Conservation (phyloP, 306 rosid species). For the Pterocarpus macrocarpus region DNA sequence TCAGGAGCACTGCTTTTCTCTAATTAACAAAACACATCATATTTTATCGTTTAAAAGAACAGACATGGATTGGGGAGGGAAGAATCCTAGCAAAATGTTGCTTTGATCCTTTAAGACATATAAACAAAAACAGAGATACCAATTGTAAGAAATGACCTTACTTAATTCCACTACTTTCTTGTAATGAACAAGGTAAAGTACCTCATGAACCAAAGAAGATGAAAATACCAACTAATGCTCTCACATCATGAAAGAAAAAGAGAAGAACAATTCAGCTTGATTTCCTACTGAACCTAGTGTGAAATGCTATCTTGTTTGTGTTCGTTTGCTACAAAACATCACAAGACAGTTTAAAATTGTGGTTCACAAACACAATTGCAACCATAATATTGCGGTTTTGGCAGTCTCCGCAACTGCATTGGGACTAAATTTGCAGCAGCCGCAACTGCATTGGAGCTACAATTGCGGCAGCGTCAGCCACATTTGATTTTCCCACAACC, state of each 20-base stretch:
- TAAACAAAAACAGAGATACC: neutral
- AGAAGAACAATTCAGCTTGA: neutral
- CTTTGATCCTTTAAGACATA: neutral
- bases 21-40: neutral
- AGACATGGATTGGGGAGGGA: neutral
- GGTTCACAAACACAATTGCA: neutral
- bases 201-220: neutral
- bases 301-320: neutral
- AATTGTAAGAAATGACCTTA: neutral
- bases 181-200: neutral
- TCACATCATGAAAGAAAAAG: neutral
- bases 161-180: neutral
- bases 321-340: neutral
- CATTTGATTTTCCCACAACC: neutral
- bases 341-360: neutral
- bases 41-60: neutral
- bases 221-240: neutral
- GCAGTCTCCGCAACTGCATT: neutral
- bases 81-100: neutral
- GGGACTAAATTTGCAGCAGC: neutral
- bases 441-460: neutral
- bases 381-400: neutral
- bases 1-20: neutral
- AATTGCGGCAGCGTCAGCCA: neutral
- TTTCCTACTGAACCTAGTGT: neutral